A percentile compares a stretch with the other conserved stretches of the same genome.
Evolutionary conservation across 345 rosid species (phyloP).

Genomic region (Stellera chamaejasme): DNA sequence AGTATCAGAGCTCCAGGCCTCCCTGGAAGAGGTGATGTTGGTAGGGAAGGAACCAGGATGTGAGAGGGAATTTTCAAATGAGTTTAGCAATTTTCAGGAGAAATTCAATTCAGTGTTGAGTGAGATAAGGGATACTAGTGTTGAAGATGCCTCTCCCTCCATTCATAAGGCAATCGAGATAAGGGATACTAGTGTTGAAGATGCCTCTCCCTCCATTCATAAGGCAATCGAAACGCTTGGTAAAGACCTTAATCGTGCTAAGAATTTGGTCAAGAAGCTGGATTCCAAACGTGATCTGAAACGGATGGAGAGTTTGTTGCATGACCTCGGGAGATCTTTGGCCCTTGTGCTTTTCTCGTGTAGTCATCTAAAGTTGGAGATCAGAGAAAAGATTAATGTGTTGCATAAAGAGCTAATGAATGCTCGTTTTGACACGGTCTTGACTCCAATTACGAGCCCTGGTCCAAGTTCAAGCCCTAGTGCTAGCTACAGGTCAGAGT

Average conservation of each 20-base stretch:
- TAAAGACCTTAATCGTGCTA: constrained; percentile 33
- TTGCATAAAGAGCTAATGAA: constrained; percentile 54
- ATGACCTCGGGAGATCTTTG: constrained; percentile 58
- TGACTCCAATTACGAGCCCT: constrained; percentile 20
- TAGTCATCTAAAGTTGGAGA: constrained; percentile 26
- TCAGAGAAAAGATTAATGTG: constrained; percentile 30
- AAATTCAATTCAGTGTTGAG: constrained; percentile 37
- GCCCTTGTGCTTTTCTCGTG: constrained; percentile 60
- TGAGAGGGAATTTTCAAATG: constrained; percentile 27
- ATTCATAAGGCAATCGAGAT: constrained; percentile 37
- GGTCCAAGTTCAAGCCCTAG: constrained; percentile 19
- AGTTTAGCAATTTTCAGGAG: constrained; percentile 32
- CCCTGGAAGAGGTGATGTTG: constrained; percentile 26
- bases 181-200: constrained; percentile 14
- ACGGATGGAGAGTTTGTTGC: constrained; percentile 35
- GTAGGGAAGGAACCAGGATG: constrained; percentile 24
- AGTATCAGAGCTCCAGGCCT: constrained; percentile 24
- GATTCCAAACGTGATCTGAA: constrained; percentile 22
- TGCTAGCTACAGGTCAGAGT: constrained; percentile 15
- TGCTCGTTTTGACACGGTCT: constrained; percentile 23
- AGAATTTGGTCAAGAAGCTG: constrained; percentile 24
- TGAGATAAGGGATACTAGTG: constrained; percentile 20
- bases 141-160: constrained; percentile 27
- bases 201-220: constrained; percentile 33
- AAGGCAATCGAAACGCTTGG: constrained; percentile 36